Percentiles rank a stretch among this genome's conserved stretches.
Conservation (phyloP, 768 basidiomycete species). For the Xerocomellus dryophilus region DNA sequence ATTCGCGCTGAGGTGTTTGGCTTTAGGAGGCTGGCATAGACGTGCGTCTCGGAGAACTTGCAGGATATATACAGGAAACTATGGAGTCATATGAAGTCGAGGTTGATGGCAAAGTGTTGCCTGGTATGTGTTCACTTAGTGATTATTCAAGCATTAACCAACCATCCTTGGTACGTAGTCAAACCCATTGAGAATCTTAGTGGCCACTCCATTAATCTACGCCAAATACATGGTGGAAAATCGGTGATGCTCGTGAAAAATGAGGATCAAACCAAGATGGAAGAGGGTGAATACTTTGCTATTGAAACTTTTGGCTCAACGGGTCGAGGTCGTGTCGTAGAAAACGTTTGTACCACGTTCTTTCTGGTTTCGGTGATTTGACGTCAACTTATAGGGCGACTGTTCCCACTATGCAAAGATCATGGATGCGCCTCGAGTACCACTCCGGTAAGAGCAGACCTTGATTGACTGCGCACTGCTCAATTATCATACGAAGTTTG, state of each 20-base stretch:
- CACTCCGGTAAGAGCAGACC: conserved; percentile 58
- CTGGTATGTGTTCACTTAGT: conserved; percentile 46
- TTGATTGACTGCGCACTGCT: background rate
- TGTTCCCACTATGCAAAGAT: conserved; percentile 89
- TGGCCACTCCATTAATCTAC: conserved; percentile 87
- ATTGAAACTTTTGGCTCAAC: conserved; percentile 99
- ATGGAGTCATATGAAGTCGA: conserved; percentile 99
- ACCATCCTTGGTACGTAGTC: conserved; percentile 46
- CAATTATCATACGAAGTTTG: conserved; percentile 46
- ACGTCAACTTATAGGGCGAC: conserved; percentile 58
- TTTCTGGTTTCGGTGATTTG: background rate
- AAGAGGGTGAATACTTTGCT: conserved; percentile 98
- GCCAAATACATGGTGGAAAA: conserved; percentile 94
- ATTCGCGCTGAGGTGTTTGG: conserved; percentile 4
- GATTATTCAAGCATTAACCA: background rate
- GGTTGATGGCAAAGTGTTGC: conserved; percentile 76
- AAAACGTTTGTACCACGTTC: conserved; percentile 50
- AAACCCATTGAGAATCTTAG: conserved; percentile 93
- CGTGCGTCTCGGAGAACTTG: conserved; percentile 88
- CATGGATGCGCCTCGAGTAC: conserved; percentile 65
- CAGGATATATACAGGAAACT: conserved; percentile 90
- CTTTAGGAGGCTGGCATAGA: conserved; percentile 93
- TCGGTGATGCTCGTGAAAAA: conserved; percentile 88
- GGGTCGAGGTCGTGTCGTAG: conserved; percentile 83
- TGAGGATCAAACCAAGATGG: conserved; percentile 93